Evolutionary conservation across 2,329 filamentous ascomycete genomes (phyloP).

Genomic region (Aspergillus brunneoviolaceus): DNA sequence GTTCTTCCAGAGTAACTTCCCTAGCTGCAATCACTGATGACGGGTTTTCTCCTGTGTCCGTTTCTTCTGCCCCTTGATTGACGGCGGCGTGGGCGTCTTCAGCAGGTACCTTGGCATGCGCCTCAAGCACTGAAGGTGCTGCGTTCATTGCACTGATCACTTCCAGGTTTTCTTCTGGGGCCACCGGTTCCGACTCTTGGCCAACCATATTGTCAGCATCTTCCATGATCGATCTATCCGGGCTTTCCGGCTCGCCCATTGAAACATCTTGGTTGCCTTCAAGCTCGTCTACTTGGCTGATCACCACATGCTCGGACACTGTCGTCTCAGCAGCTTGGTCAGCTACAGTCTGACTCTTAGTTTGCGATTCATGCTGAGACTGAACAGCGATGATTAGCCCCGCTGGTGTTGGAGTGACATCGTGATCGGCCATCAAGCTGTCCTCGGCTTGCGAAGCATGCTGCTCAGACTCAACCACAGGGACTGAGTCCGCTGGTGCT

Average conservation of each 20-base stretch:
- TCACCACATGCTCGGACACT: not conserved
- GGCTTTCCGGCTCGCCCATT: not conserved
- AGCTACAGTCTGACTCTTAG: not conserved
- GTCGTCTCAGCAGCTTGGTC: not conserved
- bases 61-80: too few relatives aligned
- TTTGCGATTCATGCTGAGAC: not conserved
- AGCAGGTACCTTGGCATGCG: too few relatives aligned
- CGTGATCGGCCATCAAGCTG: not conserved
- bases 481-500: not conserved
- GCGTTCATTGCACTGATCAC: too few relatives aligned
- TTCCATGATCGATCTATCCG: not conserved
- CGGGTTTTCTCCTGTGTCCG: not conserved
- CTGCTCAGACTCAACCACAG: not conserved
- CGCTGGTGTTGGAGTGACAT: not conserved
- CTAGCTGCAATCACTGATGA: not conserved
- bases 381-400: not conserved
- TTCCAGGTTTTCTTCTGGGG: not conserved
- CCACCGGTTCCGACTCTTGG: not conserved
- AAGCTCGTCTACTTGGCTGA: not conserved
- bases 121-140: too few relatives aligned
- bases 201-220: not conserved
- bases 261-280: not conserved
- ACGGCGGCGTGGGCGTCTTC: too few relatives aligned
- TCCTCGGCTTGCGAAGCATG: not conserved
- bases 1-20: not conserved